A percentile compares a stretch with the other conserved stretches of the same genome.
Evolutionary conservation across 495 filamentous ascomycete species (phyloP).

Genomic region (Penicillium desertorum): DNA sequence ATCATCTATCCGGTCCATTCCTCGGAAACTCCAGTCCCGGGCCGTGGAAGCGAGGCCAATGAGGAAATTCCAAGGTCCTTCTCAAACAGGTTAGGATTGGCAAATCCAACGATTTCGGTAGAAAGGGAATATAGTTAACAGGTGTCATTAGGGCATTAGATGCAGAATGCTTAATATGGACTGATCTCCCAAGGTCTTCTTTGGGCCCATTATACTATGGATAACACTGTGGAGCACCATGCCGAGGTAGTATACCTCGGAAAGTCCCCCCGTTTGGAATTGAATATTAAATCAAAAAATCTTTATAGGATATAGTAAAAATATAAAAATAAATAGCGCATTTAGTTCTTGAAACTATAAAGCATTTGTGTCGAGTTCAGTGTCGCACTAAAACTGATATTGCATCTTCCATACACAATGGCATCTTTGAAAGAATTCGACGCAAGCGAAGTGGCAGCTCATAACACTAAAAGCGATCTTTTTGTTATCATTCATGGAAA

Average conservation of each 20-base stretch:
- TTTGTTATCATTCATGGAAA: slow-evolving; percentile 53
- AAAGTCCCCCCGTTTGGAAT: not conserved
- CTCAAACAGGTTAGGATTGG: not conserved
- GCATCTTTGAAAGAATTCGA: slow-evolving; percentile 25
- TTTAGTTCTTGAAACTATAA: not conserved
- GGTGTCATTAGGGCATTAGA: not conserved
- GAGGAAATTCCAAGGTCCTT: not conserved
- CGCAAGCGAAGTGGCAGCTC: slow-evolving; percentile 36
- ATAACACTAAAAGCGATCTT: slow-evolving; percentile 42
- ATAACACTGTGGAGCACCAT: not conserved
- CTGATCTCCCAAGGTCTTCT: not conserved
- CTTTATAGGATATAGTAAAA: not conserved
- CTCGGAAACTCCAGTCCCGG: slow-evolving; percentile 2
- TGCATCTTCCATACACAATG: slow-evolving; percentile 2
- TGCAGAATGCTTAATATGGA: not conserved
- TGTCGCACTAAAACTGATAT: not conserved
- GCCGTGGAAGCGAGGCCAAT: not conserved
- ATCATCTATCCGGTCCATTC: not conserved
- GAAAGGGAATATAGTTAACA: not conserved
- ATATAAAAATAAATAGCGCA: not conserved
- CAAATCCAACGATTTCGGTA: not conserved
- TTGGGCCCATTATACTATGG: not conserved
- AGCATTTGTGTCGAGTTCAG: not conserved
- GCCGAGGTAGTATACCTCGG: slow-evolving; percentile 16
- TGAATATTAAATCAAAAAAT: not conserved